These are phyloP conservation scores for Hyaloscypha finlandica DNA, from an alignment of 495 filamentous ascomycete species.

Conservation along the genomic window DNA sequence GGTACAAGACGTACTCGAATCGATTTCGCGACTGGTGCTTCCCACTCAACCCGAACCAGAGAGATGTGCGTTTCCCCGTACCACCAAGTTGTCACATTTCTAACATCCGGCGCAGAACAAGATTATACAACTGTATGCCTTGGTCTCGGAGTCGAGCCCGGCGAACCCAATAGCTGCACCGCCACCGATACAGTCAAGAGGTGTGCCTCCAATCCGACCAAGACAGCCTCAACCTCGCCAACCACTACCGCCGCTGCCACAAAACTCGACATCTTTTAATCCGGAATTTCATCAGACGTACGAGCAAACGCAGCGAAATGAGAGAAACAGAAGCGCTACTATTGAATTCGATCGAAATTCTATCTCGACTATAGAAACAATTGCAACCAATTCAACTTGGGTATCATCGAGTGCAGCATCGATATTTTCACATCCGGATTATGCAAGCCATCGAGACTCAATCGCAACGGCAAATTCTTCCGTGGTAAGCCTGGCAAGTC, in stretches of 20 bases:
- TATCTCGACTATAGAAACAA: conserved; percentile 6
- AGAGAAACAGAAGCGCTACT: not conserved
- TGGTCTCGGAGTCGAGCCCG: conserved; percentile 14
- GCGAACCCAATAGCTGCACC: not conserved
- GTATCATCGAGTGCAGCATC: conserved; percentile 7
- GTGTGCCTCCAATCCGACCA: conserved; percentile 11
- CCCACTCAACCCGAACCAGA: not conserved
- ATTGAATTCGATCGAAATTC: conserved; percentile 13
- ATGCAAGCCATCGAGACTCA: conserved; percentile 5
- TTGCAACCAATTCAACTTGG: not conserved
- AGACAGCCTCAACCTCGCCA: conserved; percentile 13
- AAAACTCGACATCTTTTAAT: not conserved
- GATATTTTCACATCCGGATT: conserved; percentile 2
- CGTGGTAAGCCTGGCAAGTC: conserved; percentile 1
- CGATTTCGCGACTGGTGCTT: conserved; percentile 11
- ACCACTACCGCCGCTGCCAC: not conserved
- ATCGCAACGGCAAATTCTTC: conserved; percentile 16
- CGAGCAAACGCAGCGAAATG: not conserved
- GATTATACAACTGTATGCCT: conserved; percentile 9
- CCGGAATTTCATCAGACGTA: not conserved
- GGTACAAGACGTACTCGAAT: conserved; percentile 15
- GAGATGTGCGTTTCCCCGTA: not conserved
- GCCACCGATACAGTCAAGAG: not conserved
- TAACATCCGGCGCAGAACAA: not conserved
- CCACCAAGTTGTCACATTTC: too few species aligned